Percentiles rank a stretch among this genome's conserved stretches.
phyloP scores from a whole-genome alignment of 2,329 filamentous ascomycete genomes.

The Ophiostoma sp. region DNA sequence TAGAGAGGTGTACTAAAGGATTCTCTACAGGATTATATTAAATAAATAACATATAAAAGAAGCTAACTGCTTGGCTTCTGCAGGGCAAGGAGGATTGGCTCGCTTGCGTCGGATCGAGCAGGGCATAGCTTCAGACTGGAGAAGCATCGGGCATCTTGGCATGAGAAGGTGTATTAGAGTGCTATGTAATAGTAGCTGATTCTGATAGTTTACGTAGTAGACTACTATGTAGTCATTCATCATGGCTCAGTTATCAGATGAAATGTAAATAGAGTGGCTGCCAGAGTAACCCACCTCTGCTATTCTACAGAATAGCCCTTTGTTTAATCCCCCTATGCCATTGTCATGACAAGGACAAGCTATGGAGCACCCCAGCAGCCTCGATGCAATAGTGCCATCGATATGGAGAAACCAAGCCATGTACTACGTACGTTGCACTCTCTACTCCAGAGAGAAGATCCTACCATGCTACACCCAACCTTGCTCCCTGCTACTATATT shows the following conservation, averaged over 20 bases:
- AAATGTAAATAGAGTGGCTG: background rate
- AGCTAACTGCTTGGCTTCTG: background rate
- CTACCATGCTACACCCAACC: background rate
- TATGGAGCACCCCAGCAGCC: background rate
- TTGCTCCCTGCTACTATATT: background rate
- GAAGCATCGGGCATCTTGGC: background rate
- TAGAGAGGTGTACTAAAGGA: background rate
- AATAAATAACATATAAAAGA: background rate
- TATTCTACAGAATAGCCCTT: background rate
- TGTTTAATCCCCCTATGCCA: background rate
- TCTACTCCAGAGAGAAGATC: background rate
- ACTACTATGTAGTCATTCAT: no score
- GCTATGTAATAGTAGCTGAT: no score
- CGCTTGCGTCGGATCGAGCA: conserved; percentile 6
- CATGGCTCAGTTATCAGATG: background rate
- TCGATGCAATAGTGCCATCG: background rate
- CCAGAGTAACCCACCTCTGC: background rate
- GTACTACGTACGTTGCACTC: no score
- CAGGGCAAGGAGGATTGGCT: background rate
- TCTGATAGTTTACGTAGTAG: no score
- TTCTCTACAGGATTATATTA: background rate
- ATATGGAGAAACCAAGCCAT: conserved; percentile 1
- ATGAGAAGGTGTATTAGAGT: background rate
- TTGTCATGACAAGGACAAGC: background rate
- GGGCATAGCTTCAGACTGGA: background rate